Evolutionary conservation across 2,329 filamentous ascomycete genomes (phyloP).

Genomic region (Fusarium buharicum): DNA sequence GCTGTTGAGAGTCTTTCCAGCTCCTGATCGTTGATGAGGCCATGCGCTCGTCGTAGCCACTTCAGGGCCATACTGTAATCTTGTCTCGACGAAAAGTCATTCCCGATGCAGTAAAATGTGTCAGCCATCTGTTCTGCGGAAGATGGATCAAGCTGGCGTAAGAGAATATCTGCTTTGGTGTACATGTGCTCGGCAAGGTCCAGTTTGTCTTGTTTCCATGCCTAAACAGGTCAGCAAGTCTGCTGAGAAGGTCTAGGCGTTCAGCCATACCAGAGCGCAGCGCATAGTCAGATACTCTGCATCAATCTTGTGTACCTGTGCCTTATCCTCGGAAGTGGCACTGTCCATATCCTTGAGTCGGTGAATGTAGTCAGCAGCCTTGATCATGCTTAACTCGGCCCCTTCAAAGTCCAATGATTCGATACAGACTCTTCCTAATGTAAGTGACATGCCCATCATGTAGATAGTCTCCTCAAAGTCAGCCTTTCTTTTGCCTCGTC

Average conservation of each 20-base stretch:
- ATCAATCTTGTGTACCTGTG: conserved; percentile 53
- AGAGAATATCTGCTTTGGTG: conserved; percentile 62
- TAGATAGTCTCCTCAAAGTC: conserved; percentile 59
- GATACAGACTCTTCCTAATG: conserved; percentile 64
- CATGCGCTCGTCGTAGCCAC: conserved; percentile 78
- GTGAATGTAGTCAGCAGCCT: conserved; percentile 66
- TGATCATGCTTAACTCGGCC: conserved; percentile 71
- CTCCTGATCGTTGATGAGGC: conserved; percentile 66
- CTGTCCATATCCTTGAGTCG: conserved; percentile 24
- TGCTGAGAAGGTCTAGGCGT: neutral
- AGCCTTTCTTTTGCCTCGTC: conserved; percentile 40
- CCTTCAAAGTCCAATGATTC: conserved; percentile 66
- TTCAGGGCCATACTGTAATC: conserved; percentile 67
- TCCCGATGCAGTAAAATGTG: conserved; percentile 78
- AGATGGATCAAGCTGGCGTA: conserved; percentile 55
- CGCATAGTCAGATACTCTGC: conserved; percentile 74
- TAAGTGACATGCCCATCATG: conserved; percentile 74
- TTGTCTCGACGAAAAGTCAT: conserved; percentile 61
- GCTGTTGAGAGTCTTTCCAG: conserved; percentile 67
- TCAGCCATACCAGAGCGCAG: conserved; percentile 68
- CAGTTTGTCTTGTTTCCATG: conserved; percentile 77
- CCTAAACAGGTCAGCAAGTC: conserved; percentile 57
- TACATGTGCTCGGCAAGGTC: conserved; percentile 85
- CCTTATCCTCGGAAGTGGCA: neutral
- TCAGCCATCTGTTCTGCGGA: conserved; percentile 72